Percentiles rank a stretch among this genome's conserved stretches.
These are phyloP conservation scores for Aegle marmelos DNA, from an alignment of 345 rosid species.

Conservation along the genomic window DNA sequence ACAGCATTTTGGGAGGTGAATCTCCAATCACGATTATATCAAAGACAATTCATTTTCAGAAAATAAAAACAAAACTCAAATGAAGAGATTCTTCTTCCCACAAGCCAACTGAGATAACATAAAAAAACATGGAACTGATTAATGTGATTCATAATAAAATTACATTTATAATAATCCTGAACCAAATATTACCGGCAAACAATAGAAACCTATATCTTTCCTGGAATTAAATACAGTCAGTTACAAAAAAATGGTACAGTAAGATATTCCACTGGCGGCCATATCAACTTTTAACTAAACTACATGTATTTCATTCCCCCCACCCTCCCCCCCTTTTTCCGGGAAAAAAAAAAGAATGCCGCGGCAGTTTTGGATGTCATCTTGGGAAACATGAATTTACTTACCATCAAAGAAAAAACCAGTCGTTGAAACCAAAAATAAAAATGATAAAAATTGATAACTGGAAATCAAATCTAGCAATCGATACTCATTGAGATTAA, in stretches of 20 bases:
- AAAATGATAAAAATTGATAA: conserved; percentile 10
- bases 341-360: neutral
- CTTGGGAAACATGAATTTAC: conserved; percentile 13
- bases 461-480: conserved; percentile 17
- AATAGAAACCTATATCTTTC: conserved; percentile 14
- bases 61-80: neutral
- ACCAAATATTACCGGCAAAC: neutral
- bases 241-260: neutral
- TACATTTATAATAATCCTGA: neutral
- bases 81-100: neutral
- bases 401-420: conserved; percentile 21
- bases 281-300: neutral
- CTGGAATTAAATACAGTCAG: conserved; percentile 5
- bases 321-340: too few species aligned
- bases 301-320: conserved; percentile 16
- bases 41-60: neutral
- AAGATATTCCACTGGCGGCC: conserved; percentile 1
- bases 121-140: too few species aligned
- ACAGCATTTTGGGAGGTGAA: neutral
- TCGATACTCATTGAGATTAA: neutral
- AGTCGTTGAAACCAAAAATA: neutral
- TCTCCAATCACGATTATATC: neutral
- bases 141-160: neutral
- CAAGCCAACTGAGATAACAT: neutral
- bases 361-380: neutral